Base-by-base conservation (phyloP, 2,329 filamentous ascomycete species). In the Drechslera avenae region DNA sequence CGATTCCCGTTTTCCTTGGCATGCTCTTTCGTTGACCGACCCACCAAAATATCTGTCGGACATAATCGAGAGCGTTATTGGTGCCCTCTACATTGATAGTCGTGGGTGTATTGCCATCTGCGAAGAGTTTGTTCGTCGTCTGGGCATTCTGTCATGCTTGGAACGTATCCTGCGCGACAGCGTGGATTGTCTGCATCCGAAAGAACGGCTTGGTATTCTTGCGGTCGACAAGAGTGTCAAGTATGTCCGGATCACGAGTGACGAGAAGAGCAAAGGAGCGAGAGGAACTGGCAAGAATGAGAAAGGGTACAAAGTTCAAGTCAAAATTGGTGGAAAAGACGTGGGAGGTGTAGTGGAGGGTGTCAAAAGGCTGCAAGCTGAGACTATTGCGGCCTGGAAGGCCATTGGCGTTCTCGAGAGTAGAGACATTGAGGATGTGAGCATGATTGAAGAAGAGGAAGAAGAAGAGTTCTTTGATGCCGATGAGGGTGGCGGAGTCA, bases 11-110 rank as follows among this genome's bases (percentile, higher is more conserved):
- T 95, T 92, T 64, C 94, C 93, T 0, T 97, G 93, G 93, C 78
- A 83, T 1, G 72, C 85, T 0, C 82, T 97, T 1, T 78, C 85
- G 0, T 79, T 82, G 0, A 76, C 95, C 1, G 56, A 64, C 21
- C 40, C 63, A 8, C 63, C 63, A 1, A 65, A 66, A 17, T 62
- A 61, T 18, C 45, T 66, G n/a, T 65, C 62, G 10, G 62, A 66
- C 69, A 75, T 97, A 6, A 79, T 97, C 8, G 93, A 97, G 75
- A 83, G 84, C 26, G 69, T 95, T 0, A 73, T 97, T 0, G 93
- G 90, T 0, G 92, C 91, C 0, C 80, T 97, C 0, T 97, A 89
- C 78, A 78, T 96, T 16, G 94, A 97, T 69, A 89, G 58, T 4
- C 53, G 44, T 6, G 62, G 60, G 16, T 56, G 52, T 39, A 52